Evolutionary conservation across 1,284 basidiomycete genomes (phyloP).

Genomic region (Ustilago bromivora): DNA sequence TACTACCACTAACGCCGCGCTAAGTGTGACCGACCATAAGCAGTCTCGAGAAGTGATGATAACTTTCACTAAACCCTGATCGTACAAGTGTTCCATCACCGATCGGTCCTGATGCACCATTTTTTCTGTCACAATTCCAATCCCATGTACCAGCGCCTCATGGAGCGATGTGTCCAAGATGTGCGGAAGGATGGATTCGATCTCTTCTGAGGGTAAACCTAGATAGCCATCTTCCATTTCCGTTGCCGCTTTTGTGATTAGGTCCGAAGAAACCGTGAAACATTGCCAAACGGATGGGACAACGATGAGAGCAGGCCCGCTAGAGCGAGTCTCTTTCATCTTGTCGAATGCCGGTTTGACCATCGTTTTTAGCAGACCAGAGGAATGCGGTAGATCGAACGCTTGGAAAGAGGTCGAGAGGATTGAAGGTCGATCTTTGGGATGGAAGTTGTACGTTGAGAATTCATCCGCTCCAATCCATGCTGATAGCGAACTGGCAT

Average conservation of each 20-base stretch:
- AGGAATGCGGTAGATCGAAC: constrained; percentile 88
- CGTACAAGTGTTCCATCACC: constrained; percentile 84
- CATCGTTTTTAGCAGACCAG: constrained; percentile 90
- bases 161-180: constrained; percentile 78
- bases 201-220: constrained; percentile 74
- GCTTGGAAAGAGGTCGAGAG: constrained; percentile 79
- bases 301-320: constrained; percentile 80
- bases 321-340: constrained; percentile 73
- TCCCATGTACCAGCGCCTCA: constrained; percentile 86
- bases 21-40: constrained; percentile 86
- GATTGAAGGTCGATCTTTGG: constrained; percentile 84
- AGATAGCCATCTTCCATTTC: constrained; percentile 80
- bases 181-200: constrained; percentile 76
- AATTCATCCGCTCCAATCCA: constrained; percentile 83
- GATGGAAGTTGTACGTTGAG: constrained; percentile 82
- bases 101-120: constrained; percentile 79
- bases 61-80: constrained; percentile 83
- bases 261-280: constrained; percentile 80
- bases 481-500: constrained; percentile 81
- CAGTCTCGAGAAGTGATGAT: constrained; percentile 84
- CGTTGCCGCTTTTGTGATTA: constrained; percentile 87
- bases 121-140: constrained; percentile 87
- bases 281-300: constrained; percentile 89
- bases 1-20: constrained; percentile 83
- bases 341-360: constrained; percentile 83